These are phyloP conservation scores for Pseudocercospora fijiensis DNA, from an alignment of 2,329 filamentous ascomycete genomes.

Conservation along the genomic window DNA sequence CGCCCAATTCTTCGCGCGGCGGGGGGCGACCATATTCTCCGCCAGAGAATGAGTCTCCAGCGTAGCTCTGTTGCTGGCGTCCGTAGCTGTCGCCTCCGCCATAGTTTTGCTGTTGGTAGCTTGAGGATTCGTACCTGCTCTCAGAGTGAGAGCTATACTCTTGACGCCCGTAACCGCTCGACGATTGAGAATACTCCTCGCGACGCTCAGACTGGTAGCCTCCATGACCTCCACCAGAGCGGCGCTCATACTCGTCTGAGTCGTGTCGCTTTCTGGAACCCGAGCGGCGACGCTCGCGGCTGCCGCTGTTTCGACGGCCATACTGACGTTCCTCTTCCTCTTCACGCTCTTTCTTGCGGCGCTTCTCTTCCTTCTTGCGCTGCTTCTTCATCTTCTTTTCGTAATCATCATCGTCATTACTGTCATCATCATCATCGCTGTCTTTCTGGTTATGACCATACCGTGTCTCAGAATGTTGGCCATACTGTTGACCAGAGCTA, in stretches of 20 bases:
- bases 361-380: constrained; percentile 42
- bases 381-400: constrained; percentile 46
- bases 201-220: constrained; percentile 19
- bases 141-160: constrained; percentile 23
- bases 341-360: constrained; percentile 30
- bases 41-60: constrained; percentile 13
- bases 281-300: constrained; percentile 23
- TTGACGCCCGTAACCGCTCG: constrained; percentile 27
- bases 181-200: constrained; percentile 22
- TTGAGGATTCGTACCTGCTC: constrained; percentile 23
- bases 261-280: constrained; percentile 22
- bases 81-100: constrained; percentile 23
- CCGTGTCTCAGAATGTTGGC: constrained; percentile 27
- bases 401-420: constrained; percentile 37
- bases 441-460: constrained; percentile 34
- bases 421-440: constrained; percentile 37
- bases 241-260: constrained; percentile 22
- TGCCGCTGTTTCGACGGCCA: constrained; percentile 21
- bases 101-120: constrained; percentile 21
- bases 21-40: constrained; percentile 12
- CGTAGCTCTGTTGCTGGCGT: constrained; percentile 13
- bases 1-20: constrained; percentile 8
- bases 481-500: constrained; percentile 31
- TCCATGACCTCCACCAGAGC: constrained; percentile 13
- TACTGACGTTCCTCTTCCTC: constrained; percentile 24